Evolutionary conservation across 345 rosid species (phyloP), one percentile per base, ranked within the genome.

Genomic region (Eucalyptus viminalis): DNA sequence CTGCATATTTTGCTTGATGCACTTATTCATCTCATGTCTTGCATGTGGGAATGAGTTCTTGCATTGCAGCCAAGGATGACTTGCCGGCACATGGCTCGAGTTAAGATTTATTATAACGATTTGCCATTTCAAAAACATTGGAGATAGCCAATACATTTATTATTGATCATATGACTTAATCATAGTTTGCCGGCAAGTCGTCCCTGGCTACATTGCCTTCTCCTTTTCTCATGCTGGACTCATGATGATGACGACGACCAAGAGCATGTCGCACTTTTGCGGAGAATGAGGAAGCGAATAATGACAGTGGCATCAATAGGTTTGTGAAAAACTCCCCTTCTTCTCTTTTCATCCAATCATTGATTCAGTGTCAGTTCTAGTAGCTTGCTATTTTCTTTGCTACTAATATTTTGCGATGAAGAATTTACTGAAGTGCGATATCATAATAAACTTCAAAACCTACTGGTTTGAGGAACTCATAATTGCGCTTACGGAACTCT

Each of bases 41-140:
- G 94, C 96, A 93, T 95, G 97, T 83, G 94, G 87, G 88, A 90
- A 91, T 83, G 93, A 92, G 95, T 90, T 45, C 29, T 86, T 86
- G 93, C 90, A 88, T 89, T 91, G 92, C 92, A 95, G 97, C 96
- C 96, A 95, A 95, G 97, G 96, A 95, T 95, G 97, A 95, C 96
- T 95, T 95, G 96, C 97, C 97, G 97, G 92, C 86, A 49, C 50
- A 9, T 11, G 24, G 31, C 62, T 87, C 3, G 49, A 7, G 83
- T 10, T 69, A 86, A 34, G 19, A 53, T 49, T 51, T 80, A 15
- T 44, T 51, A 10, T 45, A 21, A 53, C 29, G 9, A 37, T 53
- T 25, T n/a, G 44, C 34, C 45, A 47, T 17, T 6, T 54, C 54
- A 27, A 25, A 49, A 47, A 47, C 31, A 27, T 56, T 11, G 16